A percentile compares a stretch with the other conserved stretches of the same genome.
These are phyloP conservation scores for Paramecium octaurelia DNA, from an alignment of 73 alveolate genomes.

Conservation along the genomic window DNA sequence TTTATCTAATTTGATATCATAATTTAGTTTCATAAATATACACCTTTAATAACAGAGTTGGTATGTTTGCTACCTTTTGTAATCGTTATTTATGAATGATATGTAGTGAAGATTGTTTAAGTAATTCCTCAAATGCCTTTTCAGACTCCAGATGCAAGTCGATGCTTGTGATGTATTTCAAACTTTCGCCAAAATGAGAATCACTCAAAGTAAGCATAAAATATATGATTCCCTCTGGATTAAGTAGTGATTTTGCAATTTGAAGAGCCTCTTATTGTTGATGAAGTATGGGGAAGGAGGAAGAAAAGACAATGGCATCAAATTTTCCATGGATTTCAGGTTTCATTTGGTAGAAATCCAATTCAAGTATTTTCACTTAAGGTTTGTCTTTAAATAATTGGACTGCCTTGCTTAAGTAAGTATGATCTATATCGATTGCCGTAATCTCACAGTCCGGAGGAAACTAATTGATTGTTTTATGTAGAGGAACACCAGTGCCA, in stretches of 20 bases:
- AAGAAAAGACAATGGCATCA: constrained; percentile 6
- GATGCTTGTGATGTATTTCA: not conserved
- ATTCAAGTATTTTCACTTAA: not conserved
- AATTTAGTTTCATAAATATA: constrained; percentile 34
- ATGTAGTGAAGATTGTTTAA: not conserved
- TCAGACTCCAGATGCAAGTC: not conserved
- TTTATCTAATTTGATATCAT: not conserved
- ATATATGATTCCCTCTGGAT: not conserved
- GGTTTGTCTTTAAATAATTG: not conserved
- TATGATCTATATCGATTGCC: constrained; percentile 22
- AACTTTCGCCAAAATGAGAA: not conserved
- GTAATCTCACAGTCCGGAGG: not conserved
- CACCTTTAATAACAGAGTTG: not conserved
- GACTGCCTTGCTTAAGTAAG: not conserved
- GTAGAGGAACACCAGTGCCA: constrained; percentile 36
- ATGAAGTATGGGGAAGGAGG: not conserved
- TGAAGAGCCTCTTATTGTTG: not conserved
- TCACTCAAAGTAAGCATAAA: constrained; percentile 10
- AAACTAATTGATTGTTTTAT: not conserved
- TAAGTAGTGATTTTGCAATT: not conserved
- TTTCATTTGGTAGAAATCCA: constrained; percentile 5
- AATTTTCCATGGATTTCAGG: constrained; percentile 17
- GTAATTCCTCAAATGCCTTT: not conserved
- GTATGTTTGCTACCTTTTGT: constrained; percentile 4
- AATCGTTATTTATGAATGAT: not conserved